A percentile compares a stretch with the other conserved stretches of the same genome.
Evolutionary conservation across 2,329 filamentous ascomycete genomes (phyloP).

Genomic region (Penicillium sp.): DNA sequence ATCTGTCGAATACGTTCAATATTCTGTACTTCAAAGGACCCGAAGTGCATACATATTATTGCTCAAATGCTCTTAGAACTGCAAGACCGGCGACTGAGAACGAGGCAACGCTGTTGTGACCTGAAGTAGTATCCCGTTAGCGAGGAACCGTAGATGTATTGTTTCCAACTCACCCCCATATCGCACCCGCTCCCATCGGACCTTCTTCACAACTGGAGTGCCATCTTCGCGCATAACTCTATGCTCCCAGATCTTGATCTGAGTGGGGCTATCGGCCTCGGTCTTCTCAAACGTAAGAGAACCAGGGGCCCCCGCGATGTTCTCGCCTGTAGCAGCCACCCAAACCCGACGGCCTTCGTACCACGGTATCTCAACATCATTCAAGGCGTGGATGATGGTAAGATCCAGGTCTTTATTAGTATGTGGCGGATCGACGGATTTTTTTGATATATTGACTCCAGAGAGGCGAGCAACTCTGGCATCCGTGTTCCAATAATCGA

Average conservation of each 20-base stretch:
- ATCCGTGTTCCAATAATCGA: slow-evolving; percentile 77
- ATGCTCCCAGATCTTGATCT: slow-evolving; percentile 39
- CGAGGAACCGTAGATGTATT: not conserved
- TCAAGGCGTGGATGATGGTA: slow-evolving; percentile 68
- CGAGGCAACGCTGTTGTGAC: slow-evolving; percentile 40
- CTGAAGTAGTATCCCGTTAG: slow-evolving; percentile 16
- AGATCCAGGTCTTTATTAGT: slow-evolving; percentile 54
- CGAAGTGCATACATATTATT: too few species aligned
- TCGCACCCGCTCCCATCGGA: slow-evolving; percentile 41
- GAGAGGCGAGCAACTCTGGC: slow-evolving; percentile 52
- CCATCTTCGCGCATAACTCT: slow-evolving; percentile 15
- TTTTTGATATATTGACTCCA: slow-evolving; percentile 20
- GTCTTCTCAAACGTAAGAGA: slow-evolving; percentile 25
- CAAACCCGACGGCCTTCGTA: slow-evolving; percentile 41
- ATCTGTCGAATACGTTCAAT: too few species aligned
- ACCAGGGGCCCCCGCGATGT: slow-evolving; percentile 23
- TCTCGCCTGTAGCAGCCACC: slow-evolving; percentile 33
- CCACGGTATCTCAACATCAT: slow-evolving; percentile 79
- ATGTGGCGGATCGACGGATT: slow-evolving; percentile 49
- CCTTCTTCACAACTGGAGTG: slow-evolving; percentile 29
- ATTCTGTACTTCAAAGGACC: too few species aligned
- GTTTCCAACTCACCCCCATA: slow-evolving; percentile 37
- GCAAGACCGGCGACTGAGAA: slow-evolving; percentile 36
- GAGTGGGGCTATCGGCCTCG: slow-evolving; percentile 27
- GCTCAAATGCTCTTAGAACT: slow-evolving; percentile 36